These are phyloP conservation scores for Tetracladium setigerum DNA, from an alignment of 495 filamentous ascomycete genomes.

Conservation along the genomic window DNA sequence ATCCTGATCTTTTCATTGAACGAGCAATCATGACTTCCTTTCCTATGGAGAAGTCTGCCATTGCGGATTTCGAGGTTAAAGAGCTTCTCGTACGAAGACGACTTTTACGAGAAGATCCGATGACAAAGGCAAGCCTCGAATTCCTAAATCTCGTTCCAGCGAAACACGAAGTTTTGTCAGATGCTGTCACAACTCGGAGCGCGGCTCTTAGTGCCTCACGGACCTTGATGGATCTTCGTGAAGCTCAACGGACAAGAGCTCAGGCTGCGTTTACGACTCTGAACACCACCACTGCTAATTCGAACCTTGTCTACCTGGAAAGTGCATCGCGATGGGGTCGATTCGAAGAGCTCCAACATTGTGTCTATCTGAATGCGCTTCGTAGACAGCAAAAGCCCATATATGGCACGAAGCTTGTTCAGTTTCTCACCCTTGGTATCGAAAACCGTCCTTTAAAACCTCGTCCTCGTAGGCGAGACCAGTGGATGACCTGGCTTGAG, in stretches of 20 bases:
- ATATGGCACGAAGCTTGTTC: constrained; percentile 68
- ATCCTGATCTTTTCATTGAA: constrained; percentile 97
- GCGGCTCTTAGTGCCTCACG: constrained; percentile 56
- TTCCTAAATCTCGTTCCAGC: constrained; percentile 79
- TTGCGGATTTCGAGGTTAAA: constrained; percentile 71
- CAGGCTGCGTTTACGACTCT: constrained; percentile 52
- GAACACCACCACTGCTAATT: constrained; percentile 53
- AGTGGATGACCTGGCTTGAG: constrained; percentile 65
- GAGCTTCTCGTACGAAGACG: constrained; percentile 63
- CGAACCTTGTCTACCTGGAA: constrained; percentile 64
- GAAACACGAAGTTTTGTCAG: constrained; percentile 58
- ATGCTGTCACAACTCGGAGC: constrained; percentile 51
- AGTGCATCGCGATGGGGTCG: constrained; percentile 61
- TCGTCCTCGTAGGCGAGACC: constrained; percentile 41
- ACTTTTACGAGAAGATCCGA: constrained; percentile 56
- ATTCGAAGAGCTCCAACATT: constrained; percentile 73
- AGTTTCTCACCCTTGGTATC: constrained; percentile 58
- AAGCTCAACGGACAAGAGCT: constrained; percentile 54
- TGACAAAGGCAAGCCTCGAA: constrained; percentile 59
- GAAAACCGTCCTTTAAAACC: constrained; percentile 45
- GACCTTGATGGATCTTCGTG: constrained; percentile 51
- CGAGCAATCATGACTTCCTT: constrained; percentile 96
- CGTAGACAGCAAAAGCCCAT: constrained; percentile 75
- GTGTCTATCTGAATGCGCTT: constrained; percentile 71
- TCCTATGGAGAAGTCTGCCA: constrained; percentile 77